These are phyloP conservation scores for Coemansia sp. DNA, from an alignment of 192 early-diverging fungal genomes.

Conservation along the genomic window DNA sequence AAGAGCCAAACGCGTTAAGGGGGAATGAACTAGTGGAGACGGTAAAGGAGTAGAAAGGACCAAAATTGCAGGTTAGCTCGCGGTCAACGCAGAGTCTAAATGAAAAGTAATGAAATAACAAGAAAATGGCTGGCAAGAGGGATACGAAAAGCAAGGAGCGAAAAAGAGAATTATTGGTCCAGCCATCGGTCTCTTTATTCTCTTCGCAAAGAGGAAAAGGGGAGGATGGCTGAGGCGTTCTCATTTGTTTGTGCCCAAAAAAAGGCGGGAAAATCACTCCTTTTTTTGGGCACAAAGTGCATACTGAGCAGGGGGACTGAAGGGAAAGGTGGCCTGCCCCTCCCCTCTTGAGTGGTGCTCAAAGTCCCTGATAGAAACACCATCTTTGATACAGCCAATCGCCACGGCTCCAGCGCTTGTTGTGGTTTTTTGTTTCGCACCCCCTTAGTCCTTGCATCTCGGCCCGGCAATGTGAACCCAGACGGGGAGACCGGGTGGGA, in stretches of 20 bases:
- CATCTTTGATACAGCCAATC: neutral
- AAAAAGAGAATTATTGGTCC: neutral
- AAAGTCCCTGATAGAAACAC: neutral
- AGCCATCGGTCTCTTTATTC: constrained; percentile 3
- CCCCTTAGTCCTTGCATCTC: neutral
- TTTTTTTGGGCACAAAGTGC: neutral
- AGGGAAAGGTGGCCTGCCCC: neutral
- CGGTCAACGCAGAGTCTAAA: constrained; percentile 55
- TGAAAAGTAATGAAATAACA: constrained; percentile 12
- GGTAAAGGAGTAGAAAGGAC: constrained; percentile 2
- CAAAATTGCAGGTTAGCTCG: constrained; percentile 29
- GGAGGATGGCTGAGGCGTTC: constrained; percentile 5
- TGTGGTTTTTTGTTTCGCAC: constrained; percentile 4
- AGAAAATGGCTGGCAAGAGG: constrained; percentile 9
- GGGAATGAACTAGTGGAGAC: neutral
- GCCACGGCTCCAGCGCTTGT: neutral
- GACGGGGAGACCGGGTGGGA: constrained; percentile 5
- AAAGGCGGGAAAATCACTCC: constrained; percentile 6
- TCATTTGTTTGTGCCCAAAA: constrained; percentile 5
- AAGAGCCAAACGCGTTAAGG: neutral
- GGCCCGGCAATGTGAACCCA: neutral
- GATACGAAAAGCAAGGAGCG: constrained; percentile 21
- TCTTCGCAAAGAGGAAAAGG: neutral
- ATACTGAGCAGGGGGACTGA: neutral
- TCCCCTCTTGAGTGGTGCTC: neutral